Percentiles rank a stretch among this genome's conserved stretches.
Conservation (phyloP, 2,329 filamentous ascomycete species). For the Stagonosporopsis chrysanthemi region DNA sequence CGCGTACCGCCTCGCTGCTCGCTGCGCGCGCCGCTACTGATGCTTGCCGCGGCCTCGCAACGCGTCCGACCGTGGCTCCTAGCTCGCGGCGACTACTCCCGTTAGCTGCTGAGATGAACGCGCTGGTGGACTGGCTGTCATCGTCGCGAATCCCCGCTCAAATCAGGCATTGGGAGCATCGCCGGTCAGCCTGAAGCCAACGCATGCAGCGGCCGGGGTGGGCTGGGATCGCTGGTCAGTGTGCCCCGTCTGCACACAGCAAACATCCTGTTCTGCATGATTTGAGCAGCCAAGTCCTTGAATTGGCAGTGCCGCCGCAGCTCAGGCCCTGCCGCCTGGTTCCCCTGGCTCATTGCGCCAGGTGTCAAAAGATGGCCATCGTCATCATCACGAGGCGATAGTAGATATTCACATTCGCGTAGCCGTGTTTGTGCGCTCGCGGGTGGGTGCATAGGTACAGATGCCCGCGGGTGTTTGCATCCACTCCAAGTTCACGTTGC, state of each 20-base stretch:
- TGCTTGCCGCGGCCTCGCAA: constrained; percentile 7
- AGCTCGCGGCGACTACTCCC: constrained; percentile 17
- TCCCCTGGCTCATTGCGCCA: constrained; percentile 18
- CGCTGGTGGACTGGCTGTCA: constrained; percentile 21
- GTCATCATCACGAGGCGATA: constrained; percentile 14
- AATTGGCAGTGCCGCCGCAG: constrained; percentile 38
- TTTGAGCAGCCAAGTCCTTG: constrained; percentile 33
- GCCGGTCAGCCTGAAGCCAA: constrained; percentile 43
- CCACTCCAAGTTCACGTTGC: not conserved
- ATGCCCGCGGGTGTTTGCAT: constrained; percentile 12
- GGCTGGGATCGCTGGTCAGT: constrained; percentile 43
- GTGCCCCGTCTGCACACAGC: constrained; percentile 32
- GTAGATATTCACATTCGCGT: constrained; percentile 6
- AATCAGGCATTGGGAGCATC: constrained; percentile 30
- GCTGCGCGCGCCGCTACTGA: constrained; percentile 1
- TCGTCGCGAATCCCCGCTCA: constrained; percentile 38
- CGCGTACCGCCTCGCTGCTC: not conserved
- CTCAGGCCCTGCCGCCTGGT: constrained; percentile 21
- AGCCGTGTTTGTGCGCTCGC: constrained; percentile 2
- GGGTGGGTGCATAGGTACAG: not conserved
- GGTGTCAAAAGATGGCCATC: constrained; percentile 8
- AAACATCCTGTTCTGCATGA: constrained; percentile 41
- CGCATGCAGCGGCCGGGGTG: constrained; percentile 48
- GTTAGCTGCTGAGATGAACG: constrained; percentile 25
- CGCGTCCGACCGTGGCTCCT: constrained; percentile 18